Percentiles rank a stretch among this genome's conserved stretches.
Conservation (phyloP, 257 asterid genomes). For the Phtheirospermum japonicum region DNA sequence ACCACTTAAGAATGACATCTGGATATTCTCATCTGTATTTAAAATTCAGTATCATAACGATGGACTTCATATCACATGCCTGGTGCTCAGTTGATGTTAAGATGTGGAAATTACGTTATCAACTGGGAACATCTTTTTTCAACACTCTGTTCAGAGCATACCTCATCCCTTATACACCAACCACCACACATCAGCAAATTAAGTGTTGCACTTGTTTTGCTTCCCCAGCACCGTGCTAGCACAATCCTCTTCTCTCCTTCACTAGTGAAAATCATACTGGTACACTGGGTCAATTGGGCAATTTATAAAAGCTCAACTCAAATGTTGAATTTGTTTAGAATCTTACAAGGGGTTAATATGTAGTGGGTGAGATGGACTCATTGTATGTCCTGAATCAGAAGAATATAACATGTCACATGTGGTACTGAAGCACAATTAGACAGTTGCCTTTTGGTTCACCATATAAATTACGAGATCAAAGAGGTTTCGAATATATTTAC, state of each 20-base stretch:
- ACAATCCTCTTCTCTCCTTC: no score
- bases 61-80: not conserved
- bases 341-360: not conserved
- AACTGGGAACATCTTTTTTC: not conserved
- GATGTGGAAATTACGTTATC: not conserved
- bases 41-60: not conserved
- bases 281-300: no score
- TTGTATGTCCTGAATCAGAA: not conserved
- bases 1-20: not conserved
- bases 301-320: no score
- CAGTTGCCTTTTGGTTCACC: not conserved
- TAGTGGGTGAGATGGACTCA: not conserved
- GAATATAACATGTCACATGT: not conserved
- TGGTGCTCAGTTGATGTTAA: slow-evolving; percentile 14
- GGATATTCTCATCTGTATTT: no score
- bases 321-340: not conserved
- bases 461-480: not conserved
- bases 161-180: not conserved
- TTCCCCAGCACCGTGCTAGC: no score
- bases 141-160: not conserved
- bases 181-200: not conserved
- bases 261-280: no score
- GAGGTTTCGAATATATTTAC: not conserved
- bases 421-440: not conserved
- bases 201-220: not conserved